phyloP scores from a whole-genome alignment of 2,329 filamentous ascomycete species.

The Pleurostoma richardsiae region DNA sequence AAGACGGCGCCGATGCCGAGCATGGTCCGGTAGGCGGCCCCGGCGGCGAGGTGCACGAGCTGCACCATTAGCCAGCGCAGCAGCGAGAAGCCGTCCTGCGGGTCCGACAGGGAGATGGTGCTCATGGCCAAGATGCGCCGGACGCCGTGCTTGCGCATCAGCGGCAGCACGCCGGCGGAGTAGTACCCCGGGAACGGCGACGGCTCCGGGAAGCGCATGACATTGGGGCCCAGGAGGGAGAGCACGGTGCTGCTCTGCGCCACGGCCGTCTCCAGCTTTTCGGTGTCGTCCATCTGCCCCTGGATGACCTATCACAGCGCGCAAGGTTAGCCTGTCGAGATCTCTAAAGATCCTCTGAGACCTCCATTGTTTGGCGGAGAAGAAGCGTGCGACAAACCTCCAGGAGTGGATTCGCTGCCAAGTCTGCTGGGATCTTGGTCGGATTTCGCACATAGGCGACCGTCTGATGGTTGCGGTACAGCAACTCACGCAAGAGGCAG shows the following conservation, averaged over 20 bases:
- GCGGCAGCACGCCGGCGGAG: slow-evolving; percentile 13
- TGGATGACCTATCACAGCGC: slow-evolving; percentile 13
- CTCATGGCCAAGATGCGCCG: slow-evolving; percentile 25
- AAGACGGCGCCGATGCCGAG: slow-evolving; percentile 14
- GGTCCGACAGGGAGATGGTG: slow-evolving; percentile 20
- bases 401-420: slow-evolving; percentile 11
- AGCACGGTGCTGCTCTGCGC: slow-evolving; percentile 9
- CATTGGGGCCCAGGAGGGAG: slow-evolving; percentile 17
- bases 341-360: too few species aligned
- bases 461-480: slow-evolving; percentile 16
- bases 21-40: slow-evolving; percentile 12
- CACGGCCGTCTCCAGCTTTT: slow-evolving; percentile 9
- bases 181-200: slow-evolving; percentile 12
- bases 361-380: too few species aligned
- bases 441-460: slow-evolving; percentile 15
- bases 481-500: slow-evolving; percentile 20
- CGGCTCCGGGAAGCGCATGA: not conserved
- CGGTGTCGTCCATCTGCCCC: slow-evolving; percentile 14
- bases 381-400: slow-evolving; percentile 6
- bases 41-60: slow-evolving; percentile 3
- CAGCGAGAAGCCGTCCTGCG: slow-evolving; percentile 16
- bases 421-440: slow-evolving; percentile 16
- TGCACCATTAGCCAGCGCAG: slow-evolving; percentile 5
- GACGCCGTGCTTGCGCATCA: slow-evolving; percentile 22
- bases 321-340: too few species aligned